These are phyloP conservation scores for Talaromyces liani DNA, from an alignment of 495 filamentous ascomycete genomes.

Conservation along the genomic window DNA sequence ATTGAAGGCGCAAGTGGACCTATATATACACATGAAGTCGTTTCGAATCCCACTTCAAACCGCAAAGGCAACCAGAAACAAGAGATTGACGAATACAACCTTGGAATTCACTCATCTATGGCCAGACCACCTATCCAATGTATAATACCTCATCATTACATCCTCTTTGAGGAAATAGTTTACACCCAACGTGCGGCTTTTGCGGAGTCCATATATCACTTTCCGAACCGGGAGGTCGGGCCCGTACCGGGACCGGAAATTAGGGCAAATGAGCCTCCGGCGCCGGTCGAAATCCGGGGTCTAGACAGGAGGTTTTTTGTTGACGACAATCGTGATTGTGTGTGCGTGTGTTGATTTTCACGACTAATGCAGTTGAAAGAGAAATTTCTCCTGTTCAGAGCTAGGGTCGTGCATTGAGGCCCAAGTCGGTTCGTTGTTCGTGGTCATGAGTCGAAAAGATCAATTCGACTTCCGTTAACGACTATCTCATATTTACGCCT, in stretches of 20 bases:
- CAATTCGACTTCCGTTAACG: background rate
- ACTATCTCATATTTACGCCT: background rate
- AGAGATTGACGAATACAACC: background rate
- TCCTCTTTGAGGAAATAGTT: background rate
- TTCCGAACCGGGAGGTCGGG: slow-evolving; percentile 6
- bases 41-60: background rate
- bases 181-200: background rate
- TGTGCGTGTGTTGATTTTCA: background rate
- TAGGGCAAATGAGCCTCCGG: slow-evolving; percentile 16
- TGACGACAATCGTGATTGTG: background rate
- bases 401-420: background rate
- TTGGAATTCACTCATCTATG: background rate
- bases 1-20: background rate
- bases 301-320: slow-evolving; percentile 6
- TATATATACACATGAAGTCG: background rate
- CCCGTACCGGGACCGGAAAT: slow-evolving; percentile 19
- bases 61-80: background rate
- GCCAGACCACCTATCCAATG: background rate
- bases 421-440: background rate
- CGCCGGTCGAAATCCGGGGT: slow-evolving; percentile 21
- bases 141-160: slow-evolving; percentile 1
- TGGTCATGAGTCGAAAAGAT: background rate
- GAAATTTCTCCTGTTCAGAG: background rate
- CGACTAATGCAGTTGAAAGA: background rate
- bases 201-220: slow-evolving; percentile 14